phyloP scores from a whole-genome alignment of 352 stramenopile species.

The Phytophthora multivora region DNA sequence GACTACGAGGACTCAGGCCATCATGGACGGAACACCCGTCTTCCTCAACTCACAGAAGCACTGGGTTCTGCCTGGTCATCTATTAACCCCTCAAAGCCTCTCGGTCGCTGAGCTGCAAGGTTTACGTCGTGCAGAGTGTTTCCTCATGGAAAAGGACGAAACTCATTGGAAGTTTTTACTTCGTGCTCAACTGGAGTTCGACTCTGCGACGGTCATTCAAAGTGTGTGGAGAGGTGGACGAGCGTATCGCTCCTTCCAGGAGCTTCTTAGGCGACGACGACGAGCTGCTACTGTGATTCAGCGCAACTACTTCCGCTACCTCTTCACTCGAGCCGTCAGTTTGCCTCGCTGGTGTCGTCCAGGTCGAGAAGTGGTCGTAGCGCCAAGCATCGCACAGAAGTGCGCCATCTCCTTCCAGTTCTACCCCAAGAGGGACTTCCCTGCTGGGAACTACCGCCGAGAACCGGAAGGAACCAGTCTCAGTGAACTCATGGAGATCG shows the following conservation, averaged over 20 bases:
- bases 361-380: conserved; percentile 69
- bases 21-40: conserved; percentile 65
- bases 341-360: conserved; percentile 67
- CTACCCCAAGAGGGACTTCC: conserved; percentile 75
- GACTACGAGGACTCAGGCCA: conserved; percentile 67
- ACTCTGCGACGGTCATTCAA: conserved; percentile 49
- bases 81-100: conserved; percentile 42
- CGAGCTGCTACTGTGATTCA: conserved; percentile 63
- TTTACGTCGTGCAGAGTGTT: conserved; percentile 58
- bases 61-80: conserved; percentile 56
- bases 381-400: conserved; percentile 61
- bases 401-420: conserved; percentile 80
- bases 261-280: conserved; percentile 33
- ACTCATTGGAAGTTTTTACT: conserved; percentile 56
- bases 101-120: conserved; percentile 37
- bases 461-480: conserved; percentile 40
- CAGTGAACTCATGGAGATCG: conserved; percentile 56
- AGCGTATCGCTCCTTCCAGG: conserved; percentile 36
- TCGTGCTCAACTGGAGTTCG: conserved; percentile 46
- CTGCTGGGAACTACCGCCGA: conserved; percentile 64
- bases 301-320: conserved; percentile 70
- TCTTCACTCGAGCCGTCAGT: conserved; percentile 64
- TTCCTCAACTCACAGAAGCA: conserved; percentile 68
- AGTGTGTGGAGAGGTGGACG: conserved; percentile 41
- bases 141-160: conserved; percentile 77